Evolutionary conservation across 225 moss, liverwort and hornwort genomes (phyloP).

Genomic region (Pseudoscleropodium purum): DNA sequence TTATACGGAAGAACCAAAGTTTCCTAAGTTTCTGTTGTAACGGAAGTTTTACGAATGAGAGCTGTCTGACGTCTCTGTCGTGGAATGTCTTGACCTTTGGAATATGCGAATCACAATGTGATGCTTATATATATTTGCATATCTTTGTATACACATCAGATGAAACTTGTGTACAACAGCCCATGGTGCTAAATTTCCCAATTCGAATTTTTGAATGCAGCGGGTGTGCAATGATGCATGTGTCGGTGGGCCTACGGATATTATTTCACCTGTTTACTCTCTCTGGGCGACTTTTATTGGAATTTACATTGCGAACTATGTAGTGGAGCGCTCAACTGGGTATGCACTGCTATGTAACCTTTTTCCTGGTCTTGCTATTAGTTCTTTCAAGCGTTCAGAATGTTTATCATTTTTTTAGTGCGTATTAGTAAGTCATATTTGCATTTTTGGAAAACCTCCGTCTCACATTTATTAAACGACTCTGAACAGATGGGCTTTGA

Average conservation of each 20-base stretch:
- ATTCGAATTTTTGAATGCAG: conserved; percentile 31
- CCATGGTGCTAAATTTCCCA: background rate
- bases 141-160: background rate
- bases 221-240: conserved; percentile 86
- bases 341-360: conserved; percentile 2
- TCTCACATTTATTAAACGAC: background rate
- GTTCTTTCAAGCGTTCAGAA: background rate
- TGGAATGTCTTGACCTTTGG: background rate
- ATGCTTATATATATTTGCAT: background rate
- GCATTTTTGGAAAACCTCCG: background rate
- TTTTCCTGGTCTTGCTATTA: background rate
- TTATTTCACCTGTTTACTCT: conserved; percentile 95
- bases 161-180: background rate
- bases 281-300: conserved; percentile 99
- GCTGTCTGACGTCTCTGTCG: background rate
- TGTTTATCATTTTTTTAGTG: background rate
- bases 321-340: conserved; percentile 99
- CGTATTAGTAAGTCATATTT: background rate
- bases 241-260: conserved; percentile 70
- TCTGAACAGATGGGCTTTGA: conserved; percentile 84
- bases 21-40: background rate
- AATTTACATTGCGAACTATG: conserved; percentile 93
- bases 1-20: background rate
- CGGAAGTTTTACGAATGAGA: background rate
- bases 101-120: background rate